Conservation (phyloP, 371 early-diverging fungal genomes). For the Spraguea lophii region DNA sequence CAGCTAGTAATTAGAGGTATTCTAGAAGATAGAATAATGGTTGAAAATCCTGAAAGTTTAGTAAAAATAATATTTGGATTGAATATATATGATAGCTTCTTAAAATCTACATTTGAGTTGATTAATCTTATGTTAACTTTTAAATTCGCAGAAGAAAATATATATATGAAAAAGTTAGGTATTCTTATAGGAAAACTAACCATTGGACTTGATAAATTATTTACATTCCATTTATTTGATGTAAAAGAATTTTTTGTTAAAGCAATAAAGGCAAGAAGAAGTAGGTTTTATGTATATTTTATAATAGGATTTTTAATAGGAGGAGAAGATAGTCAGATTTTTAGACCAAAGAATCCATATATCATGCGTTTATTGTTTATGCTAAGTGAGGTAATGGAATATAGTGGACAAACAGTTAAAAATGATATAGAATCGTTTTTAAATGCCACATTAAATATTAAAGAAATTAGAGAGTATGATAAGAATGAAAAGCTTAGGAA, state of each 20-base stretch:
- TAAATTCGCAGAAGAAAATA: slow-evolving; percentile 13
- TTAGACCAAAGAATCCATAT: slow-evolving; percentile 38
- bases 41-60: too few relatives aligned
- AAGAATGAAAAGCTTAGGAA: not conserved
- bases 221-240: slow-evolving; percentile 30
- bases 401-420: slow-evolving; percentile 7
- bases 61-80: too few relatives aligned
- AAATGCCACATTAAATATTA: not conserved
- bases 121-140: slow-evolving; percentile 3
- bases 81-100: too few relatives aligned
- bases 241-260: slow-evolving; percentile 22
- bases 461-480: not conserved
- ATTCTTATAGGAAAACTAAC: slow-evolving; percentile 24
- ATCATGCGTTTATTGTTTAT: slow-evolving; percentile 24
- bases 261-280: slow-evolving; percentile 26
- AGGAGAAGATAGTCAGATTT: slow-evolving; percentile 19
- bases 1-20: too few relatives aligned
- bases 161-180: slow-evolving; percentile 16
- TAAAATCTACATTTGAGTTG: slow-evolving; percentile 1
- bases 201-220: slow-evolving; percentile 19
- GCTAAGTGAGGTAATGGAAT: slow-evolving; percentile 19
- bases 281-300: slow-evolving; percentile 19
- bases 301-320: slow-evolving; percentile 18
- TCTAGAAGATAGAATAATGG: too few relatives aligned
- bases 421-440: slow-evolving; percentile 10